Evolutionary conservation across 768 basidiomycete species (phyloP).

Genomic region (Rubroboletus satanas): DNA sequence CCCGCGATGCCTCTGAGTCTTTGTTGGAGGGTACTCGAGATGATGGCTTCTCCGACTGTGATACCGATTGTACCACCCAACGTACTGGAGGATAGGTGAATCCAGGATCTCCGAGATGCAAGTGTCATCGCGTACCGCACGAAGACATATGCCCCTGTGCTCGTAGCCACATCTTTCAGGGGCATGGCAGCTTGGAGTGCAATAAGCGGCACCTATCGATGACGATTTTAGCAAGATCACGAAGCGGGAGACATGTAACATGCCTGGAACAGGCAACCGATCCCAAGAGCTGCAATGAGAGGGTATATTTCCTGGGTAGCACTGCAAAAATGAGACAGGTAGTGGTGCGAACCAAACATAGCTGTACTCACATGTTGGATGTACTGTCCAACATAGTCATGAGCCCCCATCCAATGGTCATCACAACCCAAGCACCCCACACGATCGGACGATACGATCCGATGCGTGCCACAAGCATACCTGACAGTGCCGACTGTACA

Average conservation of each 20-base stretch:
- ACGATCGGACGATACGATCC: constrained; percentile 32
- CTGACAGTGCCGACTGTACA: constrained; percentile 17
- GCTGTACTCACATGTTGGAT: constrained; percentile 25
- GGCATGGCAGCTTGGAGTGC: constrained; percentile 46
- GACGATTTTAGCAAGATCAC: background rate
- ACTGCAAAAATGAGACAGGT: constrained; percentile 15
- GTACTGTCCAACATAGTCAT: constrained; percentile 35
- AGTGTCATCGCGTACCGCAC: constrained; percentile 21
- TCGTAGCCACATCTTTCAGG: constrained; percentile 41
- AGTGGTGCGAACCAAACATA: background rate
- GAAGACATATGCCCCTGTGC: constrained; percentile 36
- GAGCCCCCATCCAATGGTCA: constrained; percentile 35
- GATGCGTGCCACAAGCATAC: constrained; percentile 23
- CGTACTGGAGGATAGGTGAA: constrained; percentile 39
- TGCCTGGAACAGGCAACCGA: constrained; percentile 36
- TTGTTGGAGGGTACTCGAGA: constrained; percentile 45
- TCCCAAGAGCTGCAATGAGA: constrained; percentile 32
- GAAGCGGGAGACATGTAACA: background rate
- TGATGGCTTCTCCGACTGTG: constrained; percentile 68
- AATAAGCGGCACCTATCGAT: constrained; percentile 29
- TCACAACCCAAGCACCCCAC: constrained; percentile 28
- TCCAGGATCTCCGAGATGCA: background rate
- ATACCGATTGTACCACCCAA: constrained; percentile 75
- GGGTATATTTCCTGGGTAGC: constrained; percentile 31
- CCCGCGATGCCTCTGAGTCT: constrained; percentile 16